A percentile compares a stretch with the other conserved stretches of the same genome.
These are phyloP conservation scores for Apophysomyces ossiformis DNA, from an alignment of 371 early-diverging fungal genomes.

Conservation along the genomic window DNA sequence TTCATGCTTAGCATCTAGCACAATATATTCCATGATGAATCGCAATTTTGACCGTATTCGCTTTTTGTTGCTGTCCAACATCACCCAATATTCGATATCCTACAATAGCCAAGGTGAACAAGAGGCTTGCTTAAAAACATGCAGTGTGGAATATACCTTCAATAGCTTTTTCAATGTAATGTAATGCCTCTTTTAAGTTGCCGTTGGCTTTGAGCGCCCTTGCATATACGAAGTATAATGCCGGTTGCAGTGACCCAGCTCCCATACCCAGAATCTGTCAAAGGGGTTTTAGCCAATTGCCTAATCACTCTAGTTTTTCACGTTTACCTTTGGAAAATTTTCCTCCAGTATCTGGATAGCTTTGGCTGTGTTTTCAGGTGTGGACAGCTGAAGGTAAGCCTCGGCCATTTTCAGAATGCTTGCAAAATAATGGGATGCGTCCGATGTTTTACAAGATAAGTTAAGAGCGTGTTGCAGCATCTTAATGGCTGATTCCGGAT, in stretches of 20 bases:
- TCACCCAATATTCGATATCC: too few species aligned
- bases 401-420: constrained; percentile 24
- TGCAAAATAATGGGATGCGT: constrained; percentile 25
- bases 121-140: too few species aligned
- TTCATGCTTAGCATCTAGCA: too few species aligned
- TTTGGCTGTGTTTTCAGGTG: constrained; percentile 9
- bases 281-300: background rate
- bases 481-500: constrained; percentile 20
- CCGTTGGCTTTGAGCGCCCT: constrained; percentile 10
- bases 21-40: too few species aligned
- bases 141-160: background rate
- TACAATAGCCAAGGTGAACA: too few species aligned
- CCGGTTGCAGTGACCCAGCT: constrained; percentile 20
- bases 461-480: constrained; percentile 24
- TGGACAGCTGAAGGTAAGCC: constrained; percentile 12
- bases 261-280: constrained; percentile 25
- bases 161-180: constrained; percentile 13
- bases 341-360: constrained; percentile 17
- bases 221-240: constrained; percentile 25
- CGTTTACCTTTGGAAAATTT: constrained; percentile 22
- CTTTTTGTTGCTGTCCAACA: too few species aligned
- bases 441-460: constrained; percentile 5
- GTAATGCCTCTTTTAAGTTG: constrained; percentile 6
- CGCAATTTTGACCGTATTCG: too few species aligned
- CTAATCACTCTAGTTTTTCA: background rate